Conservation (phyloP, 352 stramenopile genomes). For the Elongisporangium undulatum region DNA sequence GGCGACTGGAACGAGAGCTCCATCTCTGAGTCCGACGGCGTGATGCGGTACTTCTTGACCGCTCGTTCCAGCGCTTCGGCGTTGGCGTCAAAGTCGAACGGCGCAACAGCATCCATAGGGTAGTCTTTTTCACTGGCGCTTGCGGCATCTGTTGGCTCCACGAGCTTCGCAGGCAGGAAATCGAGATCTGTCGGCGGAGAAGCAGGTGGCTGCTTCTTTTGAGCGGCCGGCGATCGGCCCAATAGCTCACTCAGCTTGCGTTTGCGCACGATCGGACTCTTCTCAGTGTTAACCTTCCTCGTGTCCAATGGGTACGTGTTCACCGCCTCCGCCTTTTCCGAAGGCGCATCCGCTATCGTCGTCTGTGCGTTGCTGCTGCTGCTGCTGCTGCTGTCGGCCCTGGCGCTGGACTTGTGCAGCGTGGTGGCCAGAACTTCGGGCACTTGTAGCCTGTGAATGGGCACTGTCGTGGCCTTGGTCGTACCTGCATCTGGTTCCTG, state of each 20-base stretch:
- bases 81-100: background rate
- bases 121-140: background rate
- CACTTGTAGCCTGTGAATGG: background rate
- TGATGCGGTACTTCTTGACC: background rate
- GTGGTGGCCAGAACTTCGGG: background rate
- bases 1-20: background rate
- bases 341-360: background rate
- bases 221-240: background rate
- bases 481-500: background rate
- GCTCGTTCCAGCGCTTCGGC: background rate
- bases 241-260: background rate
- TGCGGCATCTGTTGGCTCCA: background rate
- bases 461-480: background rate
- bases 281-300: background rate
- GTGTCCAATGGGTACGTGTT: background rate
- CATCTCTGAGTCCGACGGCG: background rate
- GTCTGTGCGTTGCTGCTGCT: background rate
- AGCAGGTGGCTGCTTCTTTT: background rate
- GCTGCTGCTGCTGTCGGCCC: no score
- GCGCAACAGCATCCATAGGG: background rate
- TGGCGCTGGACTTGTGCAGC: background rate
- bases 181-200: background rate
- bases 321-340: background rate
- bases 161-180: background rate
- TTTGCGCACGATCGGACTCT: background rate